phyloP scores from a whole-genome alignment of 805 yeast species.

The Kregervanrija fluxuum region DNA sequence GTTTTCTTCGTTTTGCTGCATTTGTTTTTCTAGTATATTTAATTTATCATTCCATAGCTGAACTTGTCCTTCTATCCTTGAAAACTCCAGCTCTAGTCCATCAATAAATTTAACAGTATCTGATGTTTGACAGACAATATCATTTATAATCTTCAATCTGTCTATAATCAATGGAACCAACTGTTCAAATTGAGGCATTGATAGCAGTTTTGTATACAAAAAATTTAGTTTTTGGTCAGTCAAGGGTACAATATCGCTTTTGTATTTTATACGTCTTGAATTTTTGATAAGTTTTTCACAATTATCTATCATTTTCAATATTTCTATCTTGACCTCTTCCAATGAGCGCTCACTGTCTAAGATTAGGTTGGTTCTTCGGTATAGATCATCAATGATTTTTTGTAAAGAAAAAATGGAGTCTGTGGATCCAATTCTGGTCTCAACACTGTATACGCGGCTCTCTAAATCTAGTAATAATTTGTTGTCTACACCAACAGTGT shows the following conservation, averaged over 20 bases:
- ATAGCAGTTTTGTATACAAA: constrained; percentile 14
- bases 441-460: constrained; percentile 13
- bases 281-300: constrained; percentile 8
- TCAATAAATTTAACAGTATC: constrained; percentile 9
- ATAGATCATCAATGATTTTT: constrained; percentile 20
- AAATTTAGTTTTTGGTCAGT: constrained; percentile 16
- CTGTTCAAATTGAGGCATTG: constrained; percentile 14
- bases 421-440: constrained; percentile 1
- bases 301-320: constrained; percentile 8
- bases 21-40: constrained; percentile 11
- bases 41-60: constrained; percentile 19
- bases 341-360: constrained; percentile 11
- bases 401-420: constrained; percentile 13
- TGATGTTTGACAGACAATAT: constrained; percentile 5
- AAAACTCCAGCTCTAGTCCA: constrained; percentile 12
- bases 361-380: constrained; percentile 16
- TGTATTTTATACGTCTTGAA: constrained; percentile 7
- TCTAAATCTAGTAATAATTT: constrained; percentile 4
- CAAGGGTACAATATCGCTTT: constrained; percentile 2
- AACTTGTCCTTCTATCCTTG: constrained; percentile 12
- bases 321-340: constrained; percentile 10
- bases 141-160: constrained; percentile 17
- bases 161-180: constrained; percentile 12
- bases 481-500: background rate
- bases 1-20: constrained; percentile 4